Conservation (phyloP, 352 stramenopile genomes). For the Globisporangium acanthophoron region DNA sequence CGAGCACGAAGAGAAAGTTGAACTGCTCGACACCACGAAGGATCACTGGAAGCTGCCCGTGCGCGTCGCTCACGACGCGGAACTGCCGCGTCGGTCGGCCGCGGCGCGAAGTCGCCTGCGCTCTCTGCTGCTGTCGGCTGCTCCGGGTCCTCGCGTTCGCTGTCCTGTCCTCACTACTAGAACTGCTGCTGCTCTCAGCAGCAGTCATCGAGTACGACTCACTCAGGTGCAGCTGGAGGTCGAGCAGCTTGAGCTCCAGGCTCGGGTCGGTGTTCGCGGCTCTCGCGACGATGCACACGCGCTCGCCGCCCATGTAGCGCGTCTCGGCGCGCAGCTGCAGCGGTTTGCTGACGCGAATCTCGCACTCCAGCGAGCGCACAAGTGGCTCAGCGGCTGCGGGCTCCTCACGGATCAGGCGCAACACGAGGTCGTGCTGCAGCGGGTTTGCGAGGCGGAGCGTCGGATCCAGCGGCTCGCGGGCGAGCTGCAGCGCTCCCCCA, state of each 20-base stretch:
- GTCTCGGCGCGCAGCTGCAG: constrained; percentile 24
- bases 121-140: neutral
- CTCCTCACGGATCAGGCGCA: constrained; percentile 47
- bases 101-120: neutral
- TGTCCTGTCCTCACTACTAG: neutral
- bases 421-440: constrained; percentile 26
- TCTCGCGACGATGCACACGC: constrained; percentile 43
- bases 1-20: constrained; percentile 57
- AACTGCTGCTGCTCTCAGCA: neutral
- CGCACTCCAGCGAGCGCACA: constrained; percentile 41
- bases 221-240: constrained; percentile 63
- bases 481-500: neutral
- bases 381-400: constrained; percentile 27
- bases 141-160: neutral
- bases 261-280: constrained; percentile 39
- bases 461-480: constrained; percentile 1
- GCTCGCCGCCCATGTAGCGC: constrained; percentile 24
- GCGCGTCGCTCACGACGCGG: constrained; percentile 28
- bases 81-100: constrained; percentile 19
- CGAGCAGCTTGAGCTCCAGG: constrained; percentile 38
- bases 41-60: constrained; percentile 52
- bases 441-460: constrained; percentile 26
- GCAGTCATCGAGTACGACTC: constrained; percentile 19
- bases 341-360: constrained; percentile 17
- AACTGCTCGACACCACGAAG: constrained; percentile 48